Percentiles rank a stretch among this genome's conserved stretches.
phyloP scores from a whole-genome alignment of 164 flowering plant genomes.

The Annona squamosa region DNA sequence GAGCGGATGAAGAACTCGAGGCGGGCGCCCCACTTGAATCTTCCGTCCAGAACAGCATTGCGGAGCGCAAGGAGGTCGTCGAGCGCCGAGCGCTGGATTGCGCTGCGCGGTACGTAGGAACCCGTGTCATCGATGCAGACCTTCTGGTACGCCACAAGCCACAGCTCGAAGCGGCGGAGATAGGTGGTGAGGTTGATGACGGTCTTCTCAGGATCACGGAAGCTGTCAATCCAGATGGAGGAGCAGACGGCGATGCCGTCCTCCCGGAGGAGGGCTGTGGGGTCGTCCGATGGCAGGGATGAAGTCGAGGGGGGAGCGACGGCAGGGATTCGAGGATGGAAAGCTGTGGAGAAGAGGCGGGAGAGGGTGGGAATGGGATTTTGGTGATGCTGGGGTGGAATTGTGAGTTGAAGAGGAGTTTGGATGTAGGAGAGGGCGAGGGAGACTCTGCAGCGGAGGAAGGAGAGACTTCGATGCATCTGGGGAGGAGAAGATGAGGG shows the following conservation, averaged over 20 bases:
- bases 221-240: constrained; percentile 81
- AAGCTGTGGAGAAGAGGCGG: constrained; percentile 23
- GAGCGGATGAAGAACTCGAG: constrained; percentile 70
- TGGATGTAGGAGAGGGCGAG: not conserved
- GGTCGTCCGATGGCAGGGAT: constrained; percentile 56
- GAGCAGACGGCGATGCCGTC: constrained; percentile 74
- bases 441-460: constrained; percentile 6
- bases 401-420: not conserved
- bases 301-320: constrained; percentile 12
- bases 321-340: constrained; percentile 2
- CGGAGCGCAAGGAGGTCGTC: constrained; percentile 75
- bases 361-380: constrained; percentile 20
- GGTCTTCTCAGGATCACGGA: constrained; percentile 52
- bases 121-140: constrained; percentile 81
- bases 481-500: constrained; percentile 2
- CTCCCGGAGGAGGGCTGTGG: constrained; percentile 66
- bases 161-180: constrained; percentile 69
- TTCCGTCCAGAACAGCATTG: constrained; percentile 82
- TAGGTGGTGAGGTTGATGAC: constrained; percentile 50
- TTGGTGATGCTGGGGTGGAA: constrained; percentile 10
- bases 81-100: constrained; percentile 58
- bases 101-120: constrained; percentile 64
- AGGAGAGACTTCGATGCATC: constrained; percentile 17
- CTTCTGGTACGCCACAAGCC: constrained; percentile 94
- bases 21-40: constrained; percentile 93